Evolutionary conservation across 2,329 filamentous ascomycete genomes (phyloP), one percentile per base, ranked within the genome.

Genomic region (Monilinia aucupariae): DNA sequence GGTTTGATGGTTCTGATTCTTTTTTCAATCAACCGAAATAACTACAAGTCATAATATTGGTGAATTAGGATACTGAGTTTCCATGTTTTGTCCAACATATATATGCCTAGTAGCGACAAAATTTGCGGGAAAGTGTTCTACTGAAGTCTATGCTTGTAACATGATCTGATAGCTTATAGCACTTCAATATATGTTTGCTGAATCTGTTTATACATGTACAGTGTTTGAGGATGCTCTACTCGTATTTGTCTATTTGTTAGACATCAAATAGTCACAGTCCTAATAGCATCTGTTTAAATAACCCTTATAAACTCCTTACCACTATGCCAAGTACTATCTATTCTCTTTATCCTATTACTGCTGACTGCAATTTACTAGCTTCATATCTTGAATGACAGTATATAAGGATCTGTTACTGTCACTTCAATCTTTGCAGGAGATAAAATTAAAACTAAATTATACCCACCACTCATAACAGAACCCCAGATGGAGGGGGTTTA

Each of bases 71-170:
- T 37, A 37, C 9, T 9, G 34, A 37, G 4, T 37, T 37, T 37
- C 34, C 12, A 37, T 37, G 8, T 37, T 37, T 37, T 37, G 34
- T 37, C 34, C 34, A 37, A 37, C 34, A 37, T 37, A 10, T 37
- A 2, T n/a, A n/a, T n/a, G n/a, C n/a, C n/a, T n/a, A n/a, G n/a
- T n/a, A n/a, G n/a, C n/a, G n/a, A n/a, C n/a, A n/a, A n/a, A n/a
- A n/a, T 30, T 30, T 30, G 3, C 27, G 6, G 22, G 6, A 1
- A 39, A 17, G 0, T 17, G 4, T 34, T 8, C n/a, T 30, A 6
- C 27, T 13, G 1, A 22, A 4, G 4, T 7, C 4, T 0, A 25
- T 25, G 1, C 6, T 13, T 15, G 25, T 17, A n/a, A 1, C 15
- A 17, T 53, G 3, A 9, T 39, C 17, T 39, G n/a, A 39, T 25